Base-by-base conservation (phyloP, 352 stramenopile species). In the Pilasporangium apinafurcum region DNA sequence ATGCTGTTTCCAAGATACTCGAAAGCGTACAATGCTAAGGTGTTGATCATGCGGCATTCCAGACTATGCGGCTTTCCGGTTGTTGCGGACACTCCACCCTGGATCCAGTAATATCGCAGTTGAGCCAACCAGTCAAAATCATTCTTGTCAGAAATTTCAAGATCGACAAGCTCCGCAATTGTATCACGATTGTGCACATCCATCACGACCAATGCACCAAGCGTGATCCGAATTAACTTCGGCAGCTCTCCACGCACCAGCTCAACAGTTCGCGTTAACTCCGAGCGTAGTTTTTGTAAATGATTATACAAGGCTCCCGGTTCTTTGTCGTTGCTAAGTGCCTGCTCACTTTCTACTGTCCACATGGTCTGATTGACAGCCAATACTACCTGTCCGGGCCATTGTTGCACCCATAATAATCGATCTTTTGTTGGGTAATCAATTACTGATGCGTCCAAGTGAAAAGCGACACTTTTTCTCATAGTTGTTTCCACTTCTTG, bases 51-150 rank as follows among this genome's bases (percentile, higher is more conserved):
- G 13, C 84, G 68, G 48, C 92, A 94, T 39, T 90, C 70, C 2
- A 94, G 70, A 12, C 76, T 82, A 18, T 77, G 82, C 0, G 92
- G 92, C 49, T 96, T 88, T 16, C 91, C 92, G 0, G 79, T 95
- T 29, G 69, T 84, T 3, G 90, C 86, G 1, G 83, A 96, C 9
- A 82, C 69, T 3, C 84, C 63, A 4, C 83, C 85, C 8, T 79
- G 56, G 25, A 90, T 46, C 85, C 87, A 96, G 45, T 97, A 97
- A 62, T 97, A 96, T 4, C 92, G 86, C 12, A 98, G 53, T 53
- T 97, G 91, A 1, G 83, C 82, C 41, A 96, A 68, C 92, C 92
- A 98, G 59, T 97, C 92, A 57, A 98, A 98, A 53, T 97, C 91
- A 6, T 53, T 80, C 39, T 80, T 82, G 49, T 85, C 65, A 4